phyloP scores from a whole-genome alignment of 129 eudicot genomes.

The Lonicera japonica region DNA sequence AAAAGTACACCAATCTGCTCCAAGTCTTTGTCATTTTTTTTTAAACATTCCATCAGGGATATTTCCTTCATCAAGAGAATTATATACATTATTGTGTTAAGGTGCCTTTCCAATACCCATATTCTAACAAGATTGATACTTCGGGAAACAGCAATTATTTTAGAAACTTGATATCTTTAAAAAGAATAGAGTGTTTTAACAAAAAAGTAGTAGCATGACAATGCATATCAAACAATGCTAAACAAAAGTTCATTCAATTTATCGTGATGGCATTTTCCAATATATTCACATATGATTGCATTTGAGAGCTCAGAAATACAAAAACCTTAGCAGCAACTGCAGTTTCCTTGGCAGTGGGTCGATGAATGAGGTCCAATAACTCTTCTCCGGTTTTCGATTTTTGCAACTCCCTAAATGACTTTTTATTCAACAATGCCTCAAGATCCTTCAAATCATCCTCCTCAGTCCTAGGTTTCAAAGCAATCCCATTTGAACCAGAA shows the following conservation, averaged over 20 bases:
- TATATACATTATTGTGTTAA: no score
- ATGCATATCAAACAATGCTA: not conserved
- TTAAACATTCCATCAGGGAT: no score
- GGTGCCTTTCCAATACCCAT: no score
- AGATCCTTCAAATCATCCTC: constrained; percentile 92
- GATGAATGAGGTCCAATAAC: constrained; percentile 77
- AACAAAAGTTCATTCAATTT: not conserved
- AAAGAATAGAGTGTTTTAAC: not conserved
- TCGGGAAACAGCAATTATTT: not conserved
- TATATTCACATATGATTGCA: not conserved
- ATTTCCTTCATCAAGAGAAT: no score
- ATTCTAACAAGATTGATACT: no score
- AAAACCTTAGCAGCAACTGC: constrained; percentile 90
- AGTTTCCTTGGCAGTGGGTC: constrained; percentile 93
- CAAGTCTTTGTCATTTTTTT: not conserved
- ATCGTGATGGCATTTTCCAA: not conserved
- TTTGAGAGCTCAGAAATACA: not conserved
- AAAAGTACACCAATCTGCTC: constrained; percentile 1
- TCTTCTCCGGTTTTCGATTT: constrained; percentile 96
- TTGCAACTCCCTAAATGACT: constrained; percentile 80
- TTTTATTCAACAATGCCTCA: constrained; percentile 82
- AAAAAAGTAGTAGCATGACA: not conserved
- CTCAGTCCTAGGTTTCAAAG: constrained; percentile 62
- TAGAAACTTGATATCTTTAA: no score
- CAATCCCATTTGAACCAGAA: constrained; percentile 20